Percentiles rank a stretch among this genome's conserved stretches.
Conservation (phyloP, 495 filamentous ascomycete genomes). For the Platismatia glauca region DNA sequence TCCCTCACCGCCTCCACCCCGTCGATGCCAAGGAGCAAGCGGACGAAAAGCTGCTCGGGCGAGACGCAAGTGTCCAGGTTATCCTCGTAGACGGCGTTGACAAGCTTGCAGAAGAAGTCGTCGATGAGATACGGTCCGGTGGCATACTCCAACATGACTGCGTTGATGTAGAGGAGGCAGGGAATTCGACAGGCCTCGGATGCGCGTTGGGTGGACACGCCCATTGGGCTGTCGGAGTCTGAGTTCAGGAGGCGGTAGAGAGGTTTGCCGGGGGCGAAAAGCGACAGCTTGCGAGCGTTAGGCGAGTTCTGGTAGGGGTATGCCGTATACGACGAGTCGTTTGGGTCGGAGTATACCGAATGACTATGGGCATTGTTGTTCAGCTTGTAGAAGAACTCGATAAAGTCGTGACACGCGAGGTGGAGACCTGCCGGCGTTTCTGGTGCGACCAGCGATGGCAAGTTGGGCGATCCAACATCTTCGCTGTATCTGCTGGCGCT, state of each 20-base stretch:
- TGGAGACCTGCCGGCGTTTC: neutral
- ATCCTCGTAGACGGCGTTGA: neutral
- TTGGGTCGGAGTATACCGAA: neutral
- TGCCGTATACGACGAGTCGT: neutral
- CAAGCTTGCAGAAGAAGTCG: neutral
- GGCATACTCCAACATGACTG: neutral
- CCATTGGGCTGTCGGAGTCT: neutral
- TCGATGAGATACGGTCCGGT: neutral
- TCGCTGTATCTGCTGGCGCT: neutral
- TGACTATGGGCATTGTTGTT: neutral
- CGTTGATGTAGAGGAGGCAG: neutral
- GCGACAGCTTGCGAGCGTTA: neutral
- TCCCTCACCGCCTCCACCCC: neutral
- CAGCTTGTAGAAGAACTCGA: neutral
- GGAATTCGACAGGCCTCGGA: neutral
- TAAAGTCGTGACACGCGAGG: neutral
- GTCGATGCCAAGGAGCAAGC: neutral
- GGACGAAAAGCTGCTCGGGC: neutral
- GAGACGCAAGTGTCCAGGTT: neutral
- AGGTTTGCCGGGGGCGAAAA: neutral
- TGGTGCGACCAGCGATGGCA: neutral
- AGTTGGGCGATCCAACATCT: neutral
- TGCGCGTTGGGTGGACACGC: neutral
- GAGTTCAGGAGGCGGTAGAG: neutral
- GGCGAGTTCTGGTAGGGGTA: neutral